Evolutionary conservation across 306 rosid genomes (phyloP).

Genomic region (Crotalaria pallida): DNA sequence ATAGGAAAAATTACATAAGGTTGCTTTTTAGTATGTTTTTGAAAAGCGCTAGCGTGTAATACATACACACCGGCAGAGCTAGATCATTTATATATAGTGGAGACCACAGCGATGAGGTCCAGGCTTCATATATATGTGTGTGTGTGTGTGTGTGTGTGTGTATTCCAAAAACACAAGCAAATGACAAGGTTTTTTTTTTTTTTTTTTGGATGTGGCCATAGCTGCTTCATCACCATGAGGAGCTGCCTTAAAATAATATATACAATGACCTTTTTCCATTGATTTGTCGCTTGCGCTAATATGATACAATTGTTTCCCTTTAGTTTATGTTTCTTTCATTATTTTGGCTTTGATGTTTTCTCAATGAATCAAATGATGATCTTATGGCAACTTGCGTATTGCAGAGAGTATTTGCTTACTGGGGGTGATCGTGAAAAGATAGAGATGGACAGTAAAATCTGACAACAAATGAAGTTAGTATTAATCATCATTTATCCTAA

Average conservation of each 20-base stretch:
- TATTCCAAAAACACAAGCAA: too few species aligned
- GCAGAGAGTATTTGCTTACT: constrained; percentile 56
- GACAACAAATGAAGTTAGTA: constrained; percentile 16
- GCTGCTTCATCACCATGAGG: too few species aligned
- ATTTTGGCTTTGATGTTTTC: background rate
- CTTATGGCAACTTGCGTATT: background rate
- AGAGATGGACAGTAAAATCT: constrained; percentile 17
- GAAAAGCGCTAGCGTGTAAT: background rate
- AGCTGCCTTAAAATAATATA: too few species aligned
- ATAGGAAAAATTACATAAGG: background rate
- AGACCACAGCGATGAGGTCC: too few species aligned
- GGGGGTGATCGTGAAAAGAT: constrained; percentile 37
- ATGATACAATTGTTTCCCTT: background rate
- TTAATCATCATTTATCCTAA: background rate
- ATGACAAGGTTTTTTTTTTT: too few species aligned
- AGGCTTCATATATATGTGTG: too few species aligned
- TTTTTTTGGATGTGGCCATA: too few species aligned
- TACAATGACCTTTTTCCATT: background rate
- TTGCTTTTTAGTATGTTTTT: background rate
- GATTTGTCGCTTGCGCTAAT: background rate
- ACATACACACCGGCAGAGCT: too few species aligned
- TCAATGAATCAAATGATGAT: background rate
- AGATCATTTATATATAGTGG: too few species aligned
- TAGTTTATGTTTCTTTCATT: background rate
- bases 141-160: too few species aligned